Base-by-base conservation (phyloP, 1,139 yeast species). In the Suhomyces terraborum region DNA sequence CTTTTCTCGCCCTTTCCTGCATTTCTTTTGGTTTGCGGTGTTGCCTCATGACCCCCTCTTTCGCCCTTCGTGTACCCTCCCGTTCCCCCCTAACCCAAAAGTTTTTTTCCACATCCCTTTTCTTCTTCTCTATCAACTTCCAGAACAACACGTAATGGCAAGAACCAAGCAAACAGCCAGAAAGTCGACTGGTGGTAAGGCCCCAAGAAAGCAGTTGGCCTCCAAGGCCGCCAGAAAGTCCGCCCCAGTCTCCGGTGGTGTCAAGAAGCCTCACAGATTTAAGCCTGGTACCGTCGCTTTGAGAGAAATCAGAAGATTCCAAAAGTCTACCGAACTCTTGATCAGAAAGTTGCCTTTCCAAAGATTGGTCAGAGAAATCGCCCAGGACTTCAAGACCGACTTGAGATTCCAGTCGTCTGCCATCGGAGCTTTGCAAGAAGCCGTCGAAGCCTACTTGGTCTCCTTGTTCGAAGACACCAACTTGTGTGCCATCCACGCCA, bases 221-320 rank as follows among this genome's bases (percentile, higher is more conserved):
- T 73, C 77, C 43, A 73, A 73, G 60, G 78, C 78, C 40, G 78
- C 78, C 46, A 69, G 78, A 68, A 73, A 73, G 58, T 72, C 77
- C 27, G 78, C 78, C 44, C 78, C 78, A 58, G 75, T 69, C 34
- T 60, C 72, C 42, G 78, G 78, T 46, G 77, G 78, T 64, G 78
- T 73, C 50, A 73, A 73, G 64, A 73, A 73, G 61, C 77, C 78
- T 31, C 78, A 73, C 65, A 73, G 78, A 72, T 73, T 72, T 64
- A 73, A 73, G 70, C 78, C 78, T 54, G 77, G 78, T 71, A 73
- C 78, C 51, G 78, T 73, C 50, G 78, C 78, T 41, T 71, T 73
- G 64, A 71, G 78, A 71, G 77, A 73, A 69, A 73, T 73, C 53
- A 69, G 78, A 69, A 69, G 77, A 66, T 73, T 73, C 60, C 78